Conservation (phyloP, 495 filamentous ascomycete species). For the Neurospora africana region DNA sequence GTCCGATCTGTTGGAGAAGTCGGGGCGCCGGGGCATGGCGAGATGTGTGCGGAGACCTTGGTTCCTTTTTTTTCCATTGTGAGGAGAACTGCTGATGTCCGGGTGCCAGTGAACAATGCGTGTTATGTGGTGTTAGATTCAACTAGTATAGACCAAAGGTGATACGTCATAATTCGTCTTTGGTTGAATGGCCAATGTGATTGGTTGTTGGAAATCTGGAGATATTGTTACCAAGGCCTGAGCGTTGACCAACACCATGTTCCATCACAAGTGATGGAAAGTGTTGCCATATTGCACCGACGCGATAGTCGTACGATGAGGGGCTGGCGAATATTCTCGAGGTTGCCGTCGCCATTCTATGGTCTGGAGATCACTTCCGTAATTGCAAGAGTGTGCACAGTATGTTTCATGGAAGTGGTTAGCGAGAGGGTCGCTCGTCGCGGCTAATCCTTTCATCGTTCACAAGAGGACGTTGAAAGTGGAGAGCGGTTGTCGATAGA, state of each 20-base stretch:
- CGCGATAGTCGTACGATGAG: not conserved
- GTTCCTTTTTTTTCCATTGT: not conserved
- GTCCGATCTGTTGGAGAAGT: not conserved
- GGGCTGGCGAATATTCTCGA: not conserved
- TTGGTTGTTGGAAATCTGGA: not conserved
- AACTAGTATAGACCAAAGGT: not conserved
- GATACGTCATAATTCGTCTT: not conserved
- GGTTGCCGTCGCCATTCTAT: not conserved
- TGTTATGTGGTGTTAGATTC: not conserved
- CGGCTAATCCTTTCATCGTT: conserved; percentile 1
- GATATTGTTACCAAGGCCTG: not conserved
- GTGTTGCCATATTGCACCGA: not conserved
- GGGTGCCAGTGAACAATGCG: not conserved
- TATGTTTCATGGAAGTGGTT: not conserved
- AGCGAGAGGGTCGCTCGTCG: conserved; percentile 4
- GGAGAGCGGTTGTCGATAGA: not conserved
- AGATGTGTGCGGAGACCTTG: not conserved
- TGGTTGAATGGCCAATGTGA: not conserved
- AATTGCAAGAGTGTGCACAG: not conserved
- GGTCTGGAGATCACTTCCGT: not conserved
- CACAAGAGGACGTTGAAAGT: not conserved
- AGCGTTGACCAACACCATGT: not conserved
- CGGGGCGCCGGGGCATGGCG: not conserved
- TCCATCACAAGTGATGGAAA: not conserved
- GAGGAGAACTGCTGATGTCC: not conserved